These are phyloP conservation scores for Carex sylvatica DNA, from an alignment of 202 grass and related monocot species.

Conservation along the genomic window DNA sequence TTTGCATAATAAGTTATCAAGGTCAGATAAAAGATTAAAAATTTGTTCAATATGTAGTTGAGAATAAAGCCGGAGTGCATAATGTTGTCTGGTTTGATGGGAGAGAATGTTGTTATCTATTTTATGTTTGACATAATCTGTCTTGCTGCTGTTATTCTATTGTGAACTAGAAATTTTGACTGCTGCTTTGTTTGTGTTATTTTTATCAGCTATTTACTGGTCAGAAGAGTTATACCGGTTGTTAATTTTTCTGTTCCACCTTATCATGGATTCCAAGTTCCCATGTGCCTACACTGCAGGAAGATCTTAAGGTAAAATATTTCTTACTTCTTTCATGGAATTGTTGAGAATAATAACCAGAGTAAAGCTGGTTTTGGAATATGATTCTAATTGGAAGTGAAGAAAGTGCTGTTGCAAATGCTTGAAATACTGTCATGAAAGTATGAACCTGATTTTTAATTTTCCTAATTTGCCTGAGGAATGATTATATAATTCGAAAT, in stretches of 20 bases:
- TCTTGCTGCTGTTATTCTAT: not conserved
- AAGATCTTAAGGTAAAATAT: not conserved
- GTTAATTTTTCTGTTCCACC: not conserved
- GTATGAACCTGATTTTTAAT: too few species aligned
- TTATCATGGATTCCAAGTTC: not conserved
- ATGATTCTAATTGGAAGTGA: not conserved
- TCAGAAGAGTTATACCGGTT: not conserved
- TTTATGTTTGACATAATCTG: not conserved
- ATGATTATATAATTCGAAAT: too few species aligned
- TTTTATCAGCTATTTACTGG: not conserved
- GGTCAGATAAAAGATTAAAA: not conserved
- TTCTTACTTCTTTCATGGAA: not conserved
- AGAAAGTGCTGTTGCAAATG: too few species aligned
- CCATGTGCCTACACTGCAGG: not conserved
- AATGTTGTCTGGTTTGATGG: not conserved
- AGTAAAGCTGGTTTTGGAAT: not conserved
- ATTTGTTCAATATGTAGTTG: not conserved
- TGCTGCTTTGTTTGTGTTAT: not conserved
- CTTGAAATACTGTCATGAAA: too few species aligned
- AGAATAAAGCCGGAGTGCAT: not conserved
- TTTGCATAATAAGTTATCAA: not conserved
- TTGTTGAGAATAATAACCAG: not conserved
- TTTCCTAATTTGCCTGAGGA: too few species aligned
- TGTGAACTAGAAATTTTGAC: not conserved
- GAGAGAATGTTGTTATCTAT: not conserved